Conservation (phyloP, 371 early-diverging fungal genomes). For the Saksenaea oblongispora region DNA sequence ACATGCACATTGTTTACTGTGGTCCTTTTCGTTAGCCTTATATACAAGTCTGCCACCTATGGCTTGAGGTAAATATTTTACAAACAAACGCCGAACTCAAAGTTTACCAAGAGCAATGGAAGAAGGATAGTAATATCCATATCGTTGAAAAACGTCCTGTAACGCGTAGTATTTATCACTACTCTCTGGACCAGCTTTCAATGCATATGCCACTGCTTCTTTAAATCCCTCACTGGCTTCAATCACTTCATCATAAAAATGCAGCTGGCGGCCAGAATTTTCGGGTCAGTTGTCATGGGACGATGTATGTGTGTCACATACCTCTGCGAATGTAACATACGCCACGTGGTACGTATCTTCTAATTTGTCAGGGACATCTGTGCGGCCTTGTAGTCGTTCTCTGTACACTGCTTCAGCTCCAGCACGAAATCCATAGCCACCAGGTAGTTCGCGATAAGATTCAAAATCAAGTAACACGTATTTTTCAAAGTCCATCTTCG, state of each 20-base stretch:
- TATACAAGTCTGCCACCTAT: neutral
- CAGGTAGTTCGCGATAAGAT: neutral
- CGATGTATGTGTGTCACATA: neutral
- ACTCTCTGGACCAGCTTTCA: neutral
- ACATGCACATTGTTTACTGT: no score
- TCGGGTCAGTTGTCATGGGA: neutral
- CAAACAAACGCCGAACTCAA: neutral
- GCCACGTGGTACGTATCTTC: neutral
- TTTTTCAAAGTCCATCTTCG: neutral
- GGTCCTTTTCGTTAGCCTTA: neutral
- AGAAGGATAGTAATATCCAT: neutral
- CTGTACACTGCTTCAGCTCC: neutral
- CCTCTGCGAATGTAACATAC: neutral
- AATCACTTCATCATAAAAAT: neutral
- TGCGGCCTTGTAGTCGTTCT: neutral
- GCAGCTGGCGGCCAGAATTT: neutral
- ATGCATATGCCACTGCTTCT: neutral
- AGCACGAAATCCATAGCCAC: neutral
- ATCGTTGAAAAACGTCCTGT: neutral
- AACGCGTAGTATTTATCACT: neutral
- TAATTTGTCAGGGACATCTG: neutral
- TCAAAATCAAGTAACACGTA: neutral
- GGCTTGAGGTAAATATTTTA: neutral
- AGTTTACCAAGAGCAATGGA: neutral
- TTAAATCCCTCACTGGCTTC: neutral